Evolutionary conservation across 257 asterid species (phyloP).

Genomic region (Solanum habrochaites): DNA sequence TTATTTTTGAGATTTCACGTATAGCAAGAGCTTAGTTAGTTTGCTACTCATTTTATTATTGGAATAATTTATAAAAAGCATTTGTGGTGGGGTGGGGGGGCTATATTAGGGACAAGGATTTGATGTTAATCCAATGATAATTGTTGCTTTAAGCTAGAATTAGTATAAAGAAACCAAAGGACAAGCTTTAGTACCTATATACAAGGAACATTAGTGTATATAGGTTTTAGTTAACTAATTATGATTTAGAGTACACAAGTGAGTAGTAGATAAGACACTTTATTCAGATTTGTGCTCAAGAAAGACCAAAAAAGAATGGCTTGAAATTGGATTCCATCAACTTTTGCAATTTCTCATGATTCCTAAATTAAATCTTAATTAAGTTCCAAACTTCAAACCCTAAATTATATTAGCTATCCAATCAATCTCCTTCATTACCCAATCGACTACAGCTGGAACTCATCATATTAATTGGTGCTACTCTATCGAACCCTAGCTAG

Average conservation of each 20-base stretch:
- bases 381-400: background rate
- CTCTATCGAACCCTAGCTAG: background rate
- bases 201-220: background rate
- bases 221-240: background rate
- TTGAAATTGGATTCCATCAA: slow-evolving; percentile 11
- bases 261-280: background rate
- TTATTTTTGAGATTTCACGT: background rate
- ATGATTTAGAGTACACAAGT: background rate
- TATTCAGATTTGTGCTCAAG: background rate
- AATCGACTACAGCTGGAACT: background rate
- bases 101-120: background rate
- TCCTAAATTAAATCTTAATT: background rate
- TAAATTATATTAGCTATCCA: background rate
- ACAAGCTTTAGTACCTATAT: background rate
- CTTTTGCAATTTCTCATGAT: background rate
- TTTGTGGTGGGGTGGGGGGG: background rate
- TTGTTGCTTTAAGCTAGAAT: background rate
- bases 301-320: slow-evolving; percentile 12
- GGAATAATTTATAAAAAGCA: too few species aligned
- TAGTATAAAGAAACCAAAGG: background rate
- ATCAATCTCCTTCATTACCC: background rate
- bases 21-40: background rate
- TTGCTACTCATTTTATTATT: background rate
- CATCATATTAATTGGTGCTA: background rate
- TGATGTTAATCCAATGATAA: background rate